A percentile compares a stretch with the other conserved stretches of the same genome.
Evolutionary conservation across 192 early-diverging fungal genomes (phyloP).

Genomic region (Backusella psychrophila): DNA sequence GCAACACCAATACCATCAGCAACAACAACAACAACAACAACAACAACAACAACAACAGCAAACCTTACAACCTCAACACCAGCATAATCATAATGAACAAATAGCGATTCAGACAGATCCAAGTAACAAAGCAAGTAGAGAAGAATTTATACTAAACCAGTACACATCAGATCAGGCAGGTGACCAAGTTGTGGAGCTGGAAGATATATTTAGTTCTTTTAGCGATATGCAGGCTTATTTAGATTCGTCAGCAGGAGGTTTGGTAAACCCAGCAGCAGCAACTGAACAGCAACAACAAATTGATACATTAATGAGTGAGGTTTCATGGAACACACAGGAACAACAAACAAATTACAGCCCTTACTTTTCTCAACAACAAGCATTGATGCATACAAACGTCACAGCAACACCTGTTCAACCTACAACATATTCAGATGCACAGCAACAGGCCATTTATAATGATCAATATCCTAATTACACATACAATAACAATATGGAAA

Average conservation of each 20-base stretch:
- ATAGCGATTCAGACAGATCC: background rate
- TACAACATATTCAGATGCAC: background rate
- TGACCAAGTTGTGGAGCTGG: slow-evolving; percentile 34
- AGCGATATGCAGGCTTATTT: slow-evolving; percentile 27
- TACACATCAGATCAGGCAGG: slow-evolving; percentile 44
- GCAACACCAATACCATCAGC: background rate
- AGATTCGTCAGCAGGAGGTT: slow-evolving; percentile 11
- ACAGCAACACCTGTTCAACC: background rate
- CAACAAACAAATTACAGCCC: slow-evolving; percentile 6
- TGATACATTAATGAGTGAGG: slow-evolving; percentile 4
- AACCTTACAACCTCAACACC: background rate
- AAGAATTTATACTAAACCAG: slow-evolving; percentile 40
- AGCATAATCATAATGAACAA: background rate
- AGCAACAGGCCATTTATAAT: background rate
- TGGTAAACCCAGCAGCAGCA: slow-evolving; percentile 6
- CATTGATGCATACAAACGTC: background rate
- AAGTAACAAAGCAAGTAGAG: slow-evolving; percentile 5
- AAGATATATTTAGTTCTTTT: slow-evolving; percentile 34
- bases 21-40: background rate
- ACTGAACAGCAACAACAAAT: background rate
- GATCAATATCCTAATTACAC: background rate
- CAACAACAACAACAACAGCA: background rate
- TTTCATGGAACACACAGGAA: background rate
- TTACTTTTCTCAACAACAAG: background rate
- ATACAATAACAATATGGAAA: background rate